Percentiles rank a stretch among this genome's conserved stretches.
These are phyloP conservation scores for Mikania micrantha DNA, from an alignment of 129 eudicot genomes.

Conservation along the genomic window DNA sequence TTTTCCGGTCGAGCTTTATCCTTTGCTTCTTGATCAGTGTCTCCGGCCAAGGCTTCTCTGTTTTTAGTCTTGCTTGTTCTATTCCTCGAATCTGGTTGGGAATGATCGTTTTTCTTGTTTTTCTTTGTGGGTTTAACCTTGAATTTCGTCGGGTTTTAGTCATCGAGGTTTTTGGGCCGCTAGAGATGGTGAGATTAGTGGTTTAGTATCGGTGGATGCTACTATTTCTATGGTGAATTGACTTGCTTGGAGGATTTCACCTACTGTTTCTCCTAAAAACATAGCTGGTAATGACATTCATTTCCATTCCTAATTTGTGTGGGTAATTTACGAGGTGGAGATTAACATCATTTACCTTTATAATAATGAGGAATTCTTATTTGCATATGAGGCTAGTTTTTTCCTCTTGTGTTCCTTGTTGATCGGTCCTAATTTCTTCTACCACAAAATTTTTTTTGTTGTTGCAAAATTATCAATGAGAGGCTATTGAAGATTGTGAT, in stretches of 20 bases:
- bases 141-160: conserved; percentile 32
- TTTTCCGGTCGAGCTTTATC: no score
- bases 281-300: conserved; percentile 91
- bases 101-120: conserved; percentile 45
- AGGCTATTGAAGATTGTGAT: no score
- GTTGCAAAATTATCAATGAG: no score
- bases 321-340: conserved; percentile 69
- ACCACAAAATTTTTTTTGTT: no score
- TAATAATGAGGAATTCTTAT: conserved; percentile 60
- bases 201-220: conserved; percentile 31
- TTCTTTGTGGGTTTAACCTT: conserved; percentile 45
- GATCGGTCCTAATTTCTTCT: no score
- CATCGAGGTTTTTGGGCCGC: conserved; percentile 80
- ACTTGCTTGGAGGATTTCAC: conserved; percentile 76
- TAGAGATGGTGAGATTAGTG: conserved; percentile 1
- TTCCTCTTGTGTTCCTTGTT: conserved; percentile 48
- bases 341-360: conserved; percentile 48
- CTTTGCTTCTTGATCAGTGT: no score
- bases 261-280: conserved; percentile 82
- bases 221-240: conserved; percentile 57
- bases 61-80: no score
- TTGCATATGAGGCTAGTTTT: conserved; percentile 68
- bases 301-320: conserved; percentile 67
- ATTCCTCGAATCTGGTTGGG: no score
- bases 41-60: no score